Percentiles rank a stretch among this genome's conserved stretches.
These are phyloP conservation scores for Zanthoxylum bungeanum DNA, from an alignment of 345 rosid genomes.

Conservation along the genomic window DNA sequence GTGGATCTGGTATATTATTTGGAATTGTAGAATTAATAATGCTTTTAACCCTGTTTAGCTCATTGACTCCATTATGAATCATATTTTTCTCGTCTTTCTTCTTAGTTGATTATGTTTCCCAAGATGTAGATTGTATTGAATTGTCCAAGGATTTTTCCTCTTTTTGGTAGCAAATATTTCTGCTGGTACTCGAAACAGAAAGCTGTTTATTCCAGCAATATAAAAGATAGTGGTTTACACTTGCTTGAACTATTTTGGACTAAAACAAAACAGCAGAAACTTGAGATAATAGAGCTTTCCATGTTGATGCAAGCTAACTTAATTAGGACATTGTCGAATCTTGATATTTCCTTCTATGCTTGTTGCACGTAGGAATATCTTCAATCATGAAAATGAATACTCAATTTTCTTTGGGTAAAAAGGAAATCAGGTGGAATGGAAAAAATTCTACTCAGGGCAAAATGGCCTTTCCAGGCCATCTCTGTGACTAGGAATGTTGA, in stretches of 20 bases:
- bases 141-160: background rate
- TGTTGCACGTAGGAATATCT: background rate
- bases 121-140: background rate
- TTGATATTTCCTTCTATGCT: background rate
- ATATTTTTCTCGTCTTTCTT: background rate
- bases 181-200: background rate
- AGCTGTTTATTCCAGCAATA: background rate
- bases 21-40: background rate
- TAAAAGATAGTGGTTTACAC: background rate
- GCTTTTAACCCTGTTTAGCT: background rate
- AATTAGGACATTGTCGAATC: background rate
- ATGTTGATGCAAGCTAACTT: background rate
- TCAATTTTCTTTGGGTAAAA: background rate
- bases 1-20: background rate
- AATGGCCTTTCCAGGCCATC: slow-evolving; percentile 45
- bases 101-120: background rate
- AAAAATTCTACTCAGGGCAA: slow-evolving; percentile 47
- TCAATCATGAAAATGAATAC: slow-evolving; percentile 1
- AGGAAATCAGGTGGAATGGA: background rate
- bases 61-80: too few relatives aligned
- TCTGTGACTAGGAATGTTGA: slow-evolving; percentile 72
- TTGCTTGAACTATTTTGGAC: background rate
- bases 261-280: background rate
- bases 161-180: too few relatives aligned
- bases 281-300: background rate